A percentile compares a stretch with the other conserved stretches of the same genome.
Conservation (phyloP, 179 eudicot genomes). For the Silene noctiflora region DNA sequence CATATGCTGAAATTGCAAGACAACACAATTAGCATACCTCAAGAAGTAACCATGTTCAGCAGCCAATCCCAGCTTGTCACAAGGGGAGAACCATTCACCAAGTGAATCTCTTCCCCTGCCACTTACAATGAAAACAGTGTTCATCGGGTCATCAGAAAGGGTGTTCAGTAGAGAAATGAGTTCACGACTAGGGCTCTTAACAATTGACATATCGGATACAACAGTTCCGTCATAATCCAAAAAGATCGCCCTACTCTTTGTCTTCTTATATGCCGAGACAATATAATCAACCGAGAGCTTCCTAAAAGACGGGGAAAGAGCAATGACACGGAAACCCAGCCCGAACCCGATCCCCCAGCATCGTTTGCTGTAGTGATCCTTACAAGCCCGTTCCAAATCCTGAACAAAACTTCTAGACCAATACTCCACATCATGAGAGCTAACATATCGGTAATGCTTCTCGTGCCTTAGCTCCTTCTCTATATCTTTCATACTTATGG, state of each 20-base stretch:
- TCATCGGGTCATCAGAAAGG: slow-evolving; percentile 33
- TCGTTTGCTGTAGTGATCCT: slow-evolving; percentile 38
- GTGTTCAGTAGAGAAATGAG: slow-evolving; percentile 30
- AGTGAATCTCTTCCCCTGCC: slow-evolving; percentile 41
- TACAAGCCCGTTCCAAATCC: slow-evolving; percentile 41
- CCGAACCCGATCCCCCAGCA: slow-evolving; percentile 53
- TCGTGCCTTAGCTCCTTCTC: slow-evolving; percentile 39
- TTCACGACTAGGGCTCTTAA: slow-evolving; percentile 33
- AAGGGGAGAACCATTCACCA: slow-evolving; percentile 38
- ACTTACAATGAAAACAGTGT: slow-evolving; percentile 45
- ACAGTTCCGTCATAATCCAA: slow-evolving; percentile 49
- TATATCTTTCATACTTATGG: slow-evolving; percentile 21
- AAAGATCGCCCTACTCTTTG: slow-evolving; percentile 40
- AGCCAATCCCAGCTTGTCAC: slow-evolving; percentile 44
- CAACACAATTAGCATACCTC: slow-evolving; percentile 26
- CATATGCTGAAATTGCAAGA: too few relatives aligned
- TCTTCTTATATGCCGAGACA: slow-evolving; percentile 29
- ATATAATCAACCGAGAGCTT: slow-evolving; percentile 36
- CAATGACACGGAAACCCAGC: slow-evolving; percentile 35
- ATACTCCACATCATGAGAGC: slow-evolving; percentile 45
- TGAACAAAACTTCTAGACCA: slow-evolving; percentile 44
- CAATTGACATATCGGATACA: slow-evolving; percentile 32
- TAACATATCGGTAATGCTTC: slow-evolving; percentile 41
- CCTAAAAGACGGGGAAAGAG: slow-evolving; percentile 40
- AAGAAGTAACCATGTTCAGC: slow-evolving; percentile 50